Percentiles rank a stretch among this genome's conserved stretches.
phyloP scores from a whole-genome alignment of 768 basidiomycete genomes.

The Gautieria morchelliformis region DNA sequence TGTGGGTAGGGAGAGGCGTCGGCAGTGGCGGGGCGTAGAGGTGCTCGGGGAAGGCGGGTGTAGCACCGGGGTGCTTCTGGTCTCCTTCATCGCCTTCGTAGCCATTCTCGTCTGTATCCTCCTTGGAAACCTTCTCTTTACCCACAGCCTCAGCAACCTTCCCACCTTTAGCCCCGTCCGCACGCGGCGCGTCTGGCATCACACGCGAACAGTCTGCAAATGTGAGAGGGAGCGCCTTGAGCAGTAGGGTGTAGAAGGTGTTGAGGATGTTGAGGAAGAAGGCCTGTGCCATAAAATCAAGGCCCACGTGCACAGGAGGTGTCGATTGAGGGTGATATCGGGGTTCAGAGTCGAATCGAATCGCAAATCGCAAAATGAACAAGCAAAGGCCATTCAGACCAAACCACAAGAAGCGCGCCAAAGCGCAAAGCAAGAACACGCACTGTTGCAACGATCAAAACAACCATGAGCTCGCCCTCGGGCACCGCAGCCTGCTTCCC shows the following conservation, averaged over 20 bases:
- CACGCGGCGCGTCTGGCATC: constrained; percentile 14
- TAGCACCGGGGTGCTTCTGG: constrained; percentile 12
- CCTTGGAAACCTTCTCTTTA: not conserved
- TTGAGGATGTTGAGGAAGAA: constrained; percentile 68
- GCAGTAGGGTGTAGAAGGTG: constrained; percentile 72
- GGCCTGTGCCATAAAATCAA: constrained; percentile 29
- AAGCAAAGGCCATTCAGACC: too few relatives aligned
- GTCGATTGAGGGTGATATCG: too few relatives aligned
- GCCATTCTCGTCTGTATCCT: not conserved
- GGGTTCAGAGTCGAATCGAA: too few relatives aligned
- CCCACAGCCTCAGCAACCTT: too few relatives aligned
- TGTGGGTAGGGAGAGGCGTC: constrained; percentile 3
- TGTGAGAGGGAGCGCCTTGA: constrained; percentile 65
- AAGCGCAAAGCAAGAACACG: constrained; percentile 18
- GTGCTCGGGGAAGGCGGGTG: constrained; percentile 19
- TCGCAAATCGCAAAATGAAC: too few relatives aligned
- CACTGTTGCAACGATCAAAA: constrained; percentile 78
- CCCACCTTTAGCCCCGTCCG: not conserved
- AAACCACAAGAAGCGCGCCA: not conserved
- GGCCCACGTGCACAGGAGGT: not conserved
- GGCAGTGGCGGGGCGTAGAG: not conserved
- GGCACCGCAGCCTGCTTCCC: constrained; percentile 48
- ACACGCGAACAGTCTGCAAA: constrained; percentile 62
- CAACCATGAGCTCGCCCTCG: constrained; percentile 76
- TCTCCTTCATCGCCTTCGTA: constrained; percentile 14